phyloP scores from a whole-genome alignment of 495 filamentous ascomycete species.

The Penicillium coprophilum region DNA sequence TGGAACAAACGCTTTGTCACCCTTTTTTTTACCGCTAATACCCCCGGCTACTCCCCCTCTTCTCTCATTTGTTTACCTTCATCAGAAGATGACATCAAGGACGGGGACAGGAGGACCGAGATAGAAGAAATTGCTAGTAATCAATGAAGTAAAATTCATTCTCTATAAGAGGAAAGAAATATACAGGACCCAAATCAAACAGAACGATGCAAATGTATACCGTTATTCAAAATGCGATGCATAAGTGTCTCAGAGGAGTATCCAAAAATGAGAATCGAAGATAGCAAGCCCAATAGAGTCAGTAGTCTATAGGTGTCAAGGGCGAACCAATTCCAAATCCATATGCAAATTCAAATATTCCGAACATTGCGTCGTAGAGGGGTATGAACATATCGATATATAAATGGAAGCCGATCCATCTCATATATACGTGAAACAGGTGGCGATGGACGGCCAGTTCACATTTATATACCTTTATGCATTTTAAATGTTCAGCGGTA shows the following conservation, averaged over 20 bases:
- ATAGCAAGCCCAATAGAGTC: constrained; percentile 11
- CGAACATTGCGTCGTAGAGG: background rate
- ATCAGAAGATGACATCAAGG: background rate
- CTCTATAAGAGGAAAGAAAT: background rate
- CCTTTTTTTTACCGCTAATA: background rate
- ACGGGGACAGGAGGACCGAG: background rate
- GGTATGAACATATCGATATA: background rate
- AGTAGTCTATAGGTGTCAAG: constrained; percentile 13
- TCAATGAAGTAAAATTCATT: background rate
- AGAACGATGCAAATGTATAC: background rate
- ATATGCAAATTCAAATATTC: constrained; percentile 2
- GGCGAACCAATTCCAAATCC: constrained; percentile 5
- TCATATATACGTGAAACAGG: constrained; percentile 1
- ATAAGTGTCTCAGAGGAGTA: background rate
- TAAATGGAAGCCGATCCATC: background rate
- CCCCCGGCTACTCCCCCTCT: too few relatives aligned
- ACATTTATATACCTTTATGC: background rate
- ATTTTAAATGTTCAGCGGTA: constrained; percentile 45
- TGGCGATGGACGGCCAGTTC: background rate
- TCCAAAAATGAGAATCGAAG: background rate
- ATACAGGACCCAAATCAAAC: background rate
- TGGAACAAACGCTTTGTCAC: background rate
- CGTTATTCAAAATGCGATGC: background rate
- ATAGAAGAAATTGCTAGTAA: background rate
- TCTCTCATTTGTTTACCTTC: background rate